Base-by-base conservation (phyloP, 371 early-diverging fungal genomes). In the Pancytospora epiphaga region DNA sequence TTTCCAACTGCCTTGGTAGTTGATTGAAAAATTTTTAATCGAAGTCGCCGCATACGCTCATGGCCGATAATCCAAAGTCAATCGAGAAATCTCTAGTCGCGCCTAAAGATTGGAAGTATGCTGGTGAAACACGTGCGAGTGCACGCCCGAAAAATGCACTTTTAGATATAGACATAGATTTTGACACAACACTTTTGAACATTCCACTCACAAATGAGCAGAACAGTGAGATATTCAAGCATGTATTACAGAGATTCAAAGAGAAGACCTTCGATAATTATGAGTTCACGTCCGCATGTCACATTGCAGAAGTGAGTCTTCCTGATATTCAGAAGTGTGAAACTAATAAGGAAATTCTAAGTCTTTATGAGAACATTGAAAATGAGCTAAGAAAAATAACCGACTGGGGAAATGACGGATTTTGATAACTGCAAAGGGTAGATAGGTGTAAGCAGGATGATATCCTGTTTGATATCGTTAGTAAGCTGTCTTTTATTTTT, bases 211-310 rank as follows among this genome's bases (percentile, higher is more conserved):
- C 9, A 19, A 40, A n/a, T 3, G 66, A 32, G 3, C 47, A 56
- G 6, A 66, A 66, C 39, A n/a, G 3, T 19, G 12, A 62, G 6
- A 19, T 66, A 12, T 33, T 58, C 6, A 66, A 66, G 29, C 52
- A 66, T 30, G 43, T 66, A 29, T 3, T 6, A 12, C 25, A 18
- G n/a, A 2, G 66, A 38, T 66, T 25, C 29, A 66, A 33, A 58
- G 66, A 66, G 34, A 66, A 58, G 30, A 66, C 66, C 4, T 66
- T 66, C 43, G 66, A 66, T 39, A 66, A 66, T 30, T 66, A 66
- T 36, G 38, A 58, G 32, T 66, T 66, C 58, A 39, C 58, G 30
- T 60, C 58, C 9, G 4, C 4, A 38, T 22, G 18, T 3, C 25
- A 9, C 12, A 58, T 60, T 2, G 29, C 52, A 32, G 63, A 66